Evolutionary conservation across 73 alveolate genomes (phyloP).

Genomic region (Symbiodinium natans): DNA sequence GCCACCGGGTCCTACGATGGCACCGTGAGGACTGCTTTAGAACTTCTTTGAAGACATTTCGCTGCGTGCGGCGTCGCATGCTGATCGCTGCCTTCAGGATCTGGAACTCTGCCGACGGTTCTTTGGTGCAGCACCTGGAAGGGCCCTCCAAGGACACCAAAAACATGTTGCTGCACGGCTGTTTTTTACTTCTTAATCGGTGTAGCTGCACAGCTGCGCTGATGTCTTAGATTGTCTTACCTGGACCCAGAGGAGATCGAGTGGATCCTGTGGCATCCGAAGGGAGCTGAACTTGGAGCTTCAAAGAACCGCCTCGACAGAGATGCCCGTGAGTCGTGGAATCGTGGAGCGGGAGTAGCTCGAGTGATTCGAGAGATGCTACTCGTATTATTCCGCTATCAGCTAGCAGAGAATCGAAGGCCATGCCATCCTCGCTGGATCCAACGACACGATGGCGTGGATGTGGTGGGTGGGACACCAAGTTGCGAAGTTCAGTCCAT

Average conservation of each 20-base stretch:
- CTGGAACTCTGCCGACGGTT: slow-evolving; percentile 55
- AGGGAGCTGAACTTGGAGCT: slow-evolving; percentile 9
- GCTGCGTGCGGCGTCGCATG: neutral
- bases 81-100: neutral
- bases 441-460: slow-evolving; percentile 90
- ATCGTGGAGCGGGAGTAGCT: too few species aligned
- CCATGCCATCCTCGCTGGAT: slow-evolving; percentile 84
- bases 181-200: too few species aligned
- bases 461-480: slow-evolving; percentile 67
- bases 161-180: neutral
- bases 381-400: too few species aligned
- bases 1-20: slow-evolving; percentile 86
- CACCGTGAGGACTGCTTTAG: slow-evolving; percentile 34
- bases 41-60: neutral
- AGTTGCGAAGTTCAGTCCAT: neutral
- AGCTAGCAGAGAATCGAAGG: too few species aligned
- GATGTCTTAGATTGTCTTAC: too few species aligned
- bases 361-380: too few species aligned
- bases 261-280: slow-evolving; percentile 89
- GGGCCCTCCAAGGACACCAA: slow-evolving; percentile 63
- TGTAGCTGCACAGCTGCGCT: neutral
- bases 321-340: too few species aligned
- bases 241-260: slow-evolving; percentile 62
- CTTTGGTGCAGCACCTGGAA: slow-evolving; percentile 58
- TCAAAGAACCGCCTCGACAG: too few species aligned